These are phyloP conservation scores for Suhomyces yuchorum DNA, from an alignment of 1,139 yeast species.

Conservation along the genomic window DNA sequence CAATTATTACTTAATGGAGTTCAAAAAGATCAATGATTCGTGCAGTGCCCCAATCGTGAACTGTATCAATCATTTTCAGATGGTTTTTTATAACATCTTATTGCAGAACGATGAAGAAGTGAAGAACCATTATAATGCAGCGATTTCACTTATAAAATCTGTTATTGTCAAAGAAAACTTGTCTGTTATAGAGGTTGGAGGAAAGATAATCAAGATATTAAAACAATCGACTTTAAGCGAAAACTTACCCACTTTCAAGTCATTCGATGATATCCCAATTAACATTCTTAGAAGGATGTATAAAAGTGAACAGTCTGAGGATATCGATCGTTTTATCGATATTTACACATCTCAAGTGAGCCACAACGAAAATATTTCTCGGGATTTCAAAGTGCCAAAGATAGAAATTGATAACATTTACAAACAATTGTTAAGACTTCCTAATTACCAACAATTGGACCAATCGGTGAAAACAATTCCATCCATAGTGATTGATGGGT, in stretches of 20 bases:
- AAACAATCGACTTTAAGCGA: neutral
- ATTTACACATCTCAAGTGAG: neutral
- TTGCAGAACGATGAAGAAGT: slow-evolving; percentile 16
- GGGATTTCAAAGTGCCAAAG: neutral
- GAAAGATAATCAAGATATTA: neutral
- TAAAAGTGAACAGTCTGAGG: neutral
- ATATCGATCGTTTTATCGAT: neutral
- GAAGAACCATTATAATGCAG: neutral
- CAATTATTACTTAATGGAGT: slow-evolving; percentile 51
- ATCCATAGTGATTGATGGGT: slow-evolving; percentile 15
- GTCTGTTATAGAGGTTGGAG: slow-evolving; percentile 2
- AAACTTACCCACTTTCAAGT: neutral
- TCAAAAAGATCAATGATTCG: slow-evolving; percentile 35
- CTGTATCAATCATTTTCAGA: slow-evolving; percentile 26
- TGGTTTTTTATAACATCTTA: slow-evolving; percentile 20
- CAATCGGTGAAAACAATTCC: slow-evolving; percentile 15
- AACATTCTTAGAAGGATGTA: neutral
- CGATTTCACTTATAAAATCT: slow-evolving; percentile 2
- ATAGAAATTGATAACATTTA: neutral
- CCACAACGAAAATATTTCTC: neutral
- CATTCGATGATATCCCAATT: neutral
- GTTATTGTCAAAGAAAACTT: slow-evolving; percentile 11
- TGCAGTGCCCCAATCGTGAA: slow-evolving; percentile 32
- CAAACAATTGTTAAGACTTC: slow-evolving; percentile 4
- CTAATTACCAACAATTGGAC: slow-evolving; percentile 6